A percentile compares a stretch with the other conserved stretches of the same genome.
Evolutionary conservation across 495 filamentous ascomycete genomes (phyloP).

Genomic region (Xylaria castorea): DNA sequence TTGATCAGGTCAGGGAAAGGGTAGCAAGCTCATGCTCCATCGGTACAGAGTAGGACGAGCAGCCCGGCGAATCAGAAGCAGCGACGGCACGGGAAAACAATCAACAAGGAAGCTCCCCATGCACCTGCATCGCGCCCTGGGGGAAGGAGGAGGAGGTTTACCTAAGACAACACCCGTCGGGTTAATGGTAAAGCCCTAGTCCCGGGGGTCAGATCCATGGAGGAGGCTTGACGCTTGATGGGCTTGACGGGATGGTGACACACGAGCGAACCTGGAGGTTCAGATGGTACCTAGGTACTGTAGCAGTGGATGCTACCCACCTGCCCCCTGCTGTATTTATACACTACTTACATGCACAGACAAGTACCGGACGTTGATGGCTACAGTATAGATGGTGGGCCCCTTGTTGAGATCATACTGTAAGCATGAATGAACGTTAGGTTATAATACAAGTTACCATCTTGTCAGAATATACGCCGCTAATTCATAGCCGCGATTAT

Average conservation of each 20-base stretch:
- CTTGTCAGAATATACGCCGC: not conserved
- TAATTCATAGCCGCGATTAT: no score
- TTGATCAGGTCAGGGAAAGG: slow-evolving; percentile 32
- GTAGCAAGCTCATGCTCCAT: slow-evolving; percentile 29
- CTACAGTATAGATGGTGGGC: slow-evolving; percentile 3
- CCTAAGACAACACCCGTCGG: slow-evolving; percentile 28
- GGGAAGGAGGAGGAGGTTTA: slow-evolving; percentile 29
- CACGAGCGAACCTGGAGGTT: slow-evolving; percentile 5
- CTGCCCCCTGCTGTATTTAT: not conserved
- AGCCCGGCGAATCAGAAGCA: slow-evolving; percentile 43
- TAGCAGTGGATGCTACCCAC: slow-evolving; percentile 8
- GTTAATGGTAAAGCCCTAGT: slow-evolving; percentile 23
- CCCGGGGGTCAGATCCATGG: slow-evolving; percentile 17
- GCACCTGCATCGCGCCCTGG: not conserved
- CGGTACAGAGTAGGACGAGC: slow-evolving; percentile 38
- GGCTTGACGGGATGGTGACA: slow-evolving; percentile 22
- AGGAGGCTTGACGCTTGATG: slow-evolving; percentile 12
- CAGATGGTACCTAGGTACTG: slow-evolving; percentile 15
- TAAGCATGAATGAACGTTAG: not conserved
- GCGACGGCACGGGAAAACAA: slow-evolving; percentile 44
- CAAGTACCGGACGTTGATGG: not conserved
- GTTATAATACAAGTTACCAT: not conserved
- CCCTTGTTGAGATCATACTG: not conserved
- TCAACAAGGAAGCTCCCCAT: slow-evolving; percentile 33
- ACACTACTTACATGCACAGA: not conserved